These are phyloP conservation scores for Rhodotorula sp. DNA, from an alignment of 1,284 basidiomycete species.

Conservation along the genomic window DNA sequence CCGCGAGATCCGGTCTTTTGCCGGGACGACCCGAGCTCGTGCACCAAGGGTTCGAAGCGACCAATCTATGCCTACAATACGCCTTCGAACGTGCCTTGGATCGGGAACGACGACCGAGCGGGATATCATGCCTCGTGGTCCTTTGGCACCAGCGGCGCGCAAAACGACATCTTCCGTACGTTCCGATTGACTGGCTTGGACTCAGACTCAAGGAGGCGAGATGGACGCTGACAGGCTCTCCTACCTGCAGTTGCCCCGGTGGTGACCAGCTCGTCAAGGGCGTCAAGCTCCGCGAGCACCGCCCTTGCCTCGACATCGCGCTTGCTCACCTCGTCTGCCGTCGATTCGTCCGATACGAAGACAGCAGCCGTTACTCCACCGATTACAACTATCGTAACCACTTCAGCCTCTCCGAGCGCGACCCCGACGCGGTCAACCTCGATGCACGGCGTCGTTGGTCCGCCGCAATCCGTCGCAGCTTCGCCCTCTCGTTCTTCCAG, in stretches of 20 bases:
- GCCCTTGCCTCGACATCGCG: neutral
- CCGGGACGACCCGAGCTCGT: constrained; percentile 4
- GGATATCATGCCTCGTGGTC: constrained; percentile 32
- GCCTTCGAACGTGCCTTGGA: constrained; percentile 22
- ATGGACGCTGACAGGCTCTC: too few relatives aligned
- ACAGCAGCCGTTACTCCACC: neutral
- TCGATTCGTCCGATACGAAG: neutral
- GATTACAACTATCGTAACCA: neutral
- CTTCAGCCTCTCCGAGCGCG: too few relatives aligned
- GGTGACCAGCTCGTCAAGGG: neutral
- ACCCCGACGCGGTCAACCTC: too few relatives aligned
- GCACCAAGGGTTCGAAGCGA: constrained; percentile 29
- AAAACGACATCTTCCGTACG: constrained; percentile 38
- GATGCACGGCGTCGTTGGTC: too few relatives aligned
- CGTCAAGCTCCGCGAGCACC: neutral
- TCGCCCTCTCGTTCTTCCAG: too few relatives aligned
- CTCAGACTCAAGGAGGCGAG: too few relatives aligned
- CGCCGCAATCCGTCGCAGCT: too few relatives aligned
- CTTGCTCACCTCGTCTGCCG: too few relatives aligned
- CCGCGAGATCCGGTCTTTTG: constrained; percentile 33
- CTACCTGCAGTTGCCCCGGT: too few relatives aligned
- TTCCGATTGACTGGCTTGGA: neutral
- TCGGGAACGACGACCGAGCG: constrained; percentile 31
- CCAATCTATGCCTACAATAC: constrained; percentile 37
- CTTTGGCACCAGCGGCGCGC: constrained; percentile 33